Evolutionary conservation across 768 basidiomycete genomes (phyloP), one percentile per base, ranked within the genome.

Genomic region (Kwoniella dejecticola): DNA sequence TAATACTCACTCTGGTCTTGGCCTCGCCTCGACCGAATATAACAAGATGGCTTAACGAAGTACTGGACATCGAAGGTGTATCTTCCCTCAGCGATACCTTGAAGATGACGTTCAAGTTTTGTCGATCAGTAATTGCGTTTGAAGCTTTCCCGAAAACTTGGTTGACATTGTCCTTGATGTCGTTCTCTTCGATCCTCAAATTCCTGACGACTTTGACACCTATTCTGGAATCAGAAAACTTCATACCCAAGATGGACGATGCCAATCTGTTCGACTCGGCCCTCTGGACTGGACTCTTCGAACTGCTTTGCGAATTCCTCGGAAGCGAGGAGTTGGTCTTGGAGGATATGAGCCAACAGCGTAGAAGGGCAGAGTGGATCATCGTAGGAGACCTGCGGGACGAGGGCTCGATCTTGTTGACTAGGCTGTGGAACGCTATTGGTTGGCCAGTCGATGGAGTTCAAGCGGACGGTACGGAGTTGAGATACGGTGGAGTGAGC

Each of bases 341-440:
- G 48, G 95, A 98, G 77, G 91, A 97, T 63, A 93, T 94, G 64
- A 91, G 87, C 71, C 90, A 93, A 1, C 95, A 96, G 90, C 91
- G 91, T 87, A 89, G 92, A 41, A 87, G 94, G 42, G 90, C 94
- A 2, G 90, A 94, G 10, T 97, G 94, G 94, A 85, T 91, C 36
- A 85, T 97, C n/a, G 91, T 90, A 4, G 93, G 93, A 26, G 95
- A 98, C 79, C 86, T 97, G 70, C 86, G 95, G 23, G 93, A 92
- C 10, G 90, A 95, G 77, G 94, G 92, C 15, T 89, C 92, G 1
- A 81, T 85, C 5, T 86, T 95, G 57, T 78, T 97, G 45, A 79
- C 88, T 15, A 85, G 83, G 30, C 80, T 94, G 4, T 98, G 95
- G 95, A 85, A 89, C 70, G 86, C 89, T 1, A 83, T 98, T 21